Evolutionary conservation across 1,284 basidiomycete species (phyloP), one percentile per base, ranked within the genome.

Genomic region (Ceratorhiza oryzae-sativae): DNA sequence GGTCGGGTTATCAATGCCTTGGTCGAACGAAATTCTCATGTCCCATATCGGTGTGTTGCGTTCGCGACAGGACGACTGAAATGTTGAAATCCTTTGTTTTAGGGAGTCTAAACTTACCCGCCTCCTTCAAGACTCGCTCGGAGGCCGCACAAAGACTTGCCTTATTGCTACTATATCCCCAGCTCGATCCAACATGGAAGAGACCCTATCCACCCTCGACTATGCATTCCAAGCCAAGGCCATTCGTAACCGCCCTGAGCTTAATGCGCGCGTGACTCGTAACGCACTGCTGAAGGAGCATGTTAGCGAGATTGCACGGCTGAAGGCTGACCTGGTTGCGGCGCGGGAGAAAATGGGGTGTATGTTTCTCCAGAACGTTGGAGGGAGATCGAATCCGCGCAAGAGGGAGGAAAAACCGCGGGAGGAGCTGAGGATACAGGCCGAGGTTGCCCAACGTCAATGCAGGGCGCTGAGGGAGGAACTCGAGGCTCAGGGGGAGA

Each of bases 61-160:
- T 10, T 55, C 65, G 20, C 12, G 27, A 9, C 34, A n/a, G 5
- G 9, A 10, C 34, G 41, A 10, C 20, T 8, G 20, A 27, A 73
- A n/a, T 45, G n/a, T 42, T 46, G 13, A 6, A 32, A 30, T 53
- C 8, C 27, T 53, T 23, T 15, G 9, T 60, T n/a, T 55, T 2
- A 91, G 90, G 10, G 92, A 94, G 81, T 93, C 92, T 18, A 99
- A 99, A 79, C 90, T 99, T 71, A 99, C 97, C 3, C 93, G 97
- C 45, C 86, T 99, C 1, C 86, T 99, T 5, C 97, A 99, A 90
- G 97, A 99, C 80, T 99, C 97, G 18, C 86, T 99, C 4, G 97
- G 97, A n/a, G 97, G 97, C 0, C 87, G 90, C 27, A 99, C 97
- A 8, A 99, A 98, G 83, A 99, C 97, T 0, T 98, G 95, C 78